Evolutionary conservation across 306 rosid species (phyloP), one percentile per base, ranked within the genome.

Genomic region (Corylus avellana): DNA sequence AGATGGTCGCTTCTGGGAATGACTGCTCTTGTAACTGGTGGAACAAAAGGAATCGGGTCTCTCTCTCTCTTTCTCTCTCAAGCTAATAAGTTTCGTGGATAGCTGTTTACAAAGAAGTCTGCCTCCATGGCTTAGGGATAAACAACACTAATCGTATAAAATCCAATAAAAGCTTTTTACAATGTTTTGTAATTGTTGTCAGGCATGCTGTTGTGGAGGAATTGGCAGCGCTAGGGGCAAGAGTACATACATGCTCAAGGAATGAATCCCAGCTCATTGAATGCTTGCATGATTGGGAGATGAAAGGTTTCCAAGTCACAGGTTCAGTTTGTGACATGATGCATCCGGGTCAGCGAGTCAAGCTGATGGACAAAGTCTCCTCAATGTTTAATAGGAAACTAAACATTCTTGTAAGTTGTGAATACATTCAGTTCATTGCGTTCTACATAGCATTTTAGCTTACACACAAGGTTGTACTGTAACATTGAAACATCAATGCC

Each of bases 171-270:
- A 14, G 70, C 44, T 32, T 64, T 29, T 35, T 35, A 17, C 44
- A 64, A 64, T 16, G 70, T 16, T 25, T 13, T 63, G 70, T 63
- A 13, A 13, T 63, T 63, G 46, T 63, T 3, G 63, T 32, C 20
- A 87, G 85, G 79, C 63, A 82, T 51, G 87, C 88, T 18, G 83
- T 82, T 12, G 87, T 80, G 1, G 87, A 85, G 62, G 90, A 85
- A 35, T 75, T 87, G 6, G 88, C 83, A 4, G 78, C 78, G 76
- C 81, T 84, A 70, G 86, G 90, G 0, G 90, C 83, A 58, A 16
- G 49, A 2, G 83, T 84, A 11, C 88, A 87, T 76, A 59, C 85
- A 32, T 84, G 87, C 70, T 0, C 87, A 16, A 67, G 85, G 1
- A 85, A 72, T 10, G 59, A 85, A 87, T 42, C 54, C 2, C 76